Evolutionary conservation across 2,329 filamentous ascomycete genomes (phyloP).

Genomic region (Fusarium sp.): DNA sequence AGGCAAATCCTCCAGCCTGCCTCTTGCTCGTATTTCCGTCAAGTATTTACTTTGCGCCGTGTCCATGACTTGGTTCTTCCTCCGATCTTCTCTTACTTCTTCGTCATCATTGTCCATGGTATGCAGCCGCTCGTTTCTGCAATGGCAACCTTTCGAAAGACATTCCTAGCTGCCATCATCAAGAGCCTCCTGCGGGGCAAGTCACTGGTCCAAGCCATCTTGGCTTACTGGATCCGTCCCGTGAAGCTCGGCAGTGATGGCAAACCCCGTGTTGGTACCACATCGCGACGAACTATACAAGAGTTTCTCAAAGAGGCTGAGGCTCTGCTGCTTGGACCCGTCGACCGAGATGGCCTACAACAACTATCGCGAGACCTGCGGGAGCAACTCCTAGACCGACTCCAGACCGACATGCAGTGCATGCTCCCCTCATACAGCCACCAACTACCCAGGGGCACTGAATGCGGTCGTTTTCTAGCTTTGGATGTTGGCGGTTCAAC

Average conservation of each 20-base stretch:
- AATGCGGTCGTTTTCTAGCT: constrained; percentile 66
- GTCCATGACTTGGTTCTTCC: constrained; percentile 31
- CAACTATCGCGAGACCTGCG: constrained; percentile 60
- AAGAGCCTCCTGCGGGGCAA: constrained; percentile 67
- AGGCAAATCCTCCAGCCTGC: constrained; percentile 18
- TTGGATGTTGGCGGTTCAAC: constrained; percentile 75
- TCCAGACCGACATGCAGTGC: constrained; percentile 61
- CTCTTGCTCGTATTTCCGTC: constrained; percentile 17
- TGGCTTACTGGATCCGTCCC: constrained; percentile 62
- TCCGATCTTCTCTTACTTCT: constrained; percentile 7
- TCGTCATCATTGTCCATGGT: constrained; percentile 44
- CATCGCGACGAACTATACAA: constrained; percentile 47
- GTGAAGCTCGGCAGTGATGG: constrained; percentile 45
- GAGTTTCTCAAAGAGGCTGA: constrained; percentile 67
- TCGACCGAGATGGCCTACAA: constrained; percentile 55
- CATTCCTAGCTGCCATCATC: constrained; percentile 61
- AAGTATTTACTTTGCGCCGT: constrained; percentile 41
- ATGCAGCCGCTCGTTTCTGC: constrained; percentile 61
- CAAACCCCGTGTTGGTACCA: constrained; percentile 34
- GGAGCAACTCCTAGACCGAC: constrained; percentile 61
- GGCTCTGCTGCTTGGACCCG: constrained; percentile 57
- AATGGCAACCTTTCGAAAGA: constrained; percentile 65
- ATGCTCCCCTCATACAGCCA: constrained; percentile 74
- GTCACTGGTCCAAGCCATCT: constrained; percentile 64
- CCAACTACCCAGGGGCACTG: constrained; percentile 66